Base-by-base conservation (phyloP, 306 rosid species). In the Prunus fruticosa region DNA sequence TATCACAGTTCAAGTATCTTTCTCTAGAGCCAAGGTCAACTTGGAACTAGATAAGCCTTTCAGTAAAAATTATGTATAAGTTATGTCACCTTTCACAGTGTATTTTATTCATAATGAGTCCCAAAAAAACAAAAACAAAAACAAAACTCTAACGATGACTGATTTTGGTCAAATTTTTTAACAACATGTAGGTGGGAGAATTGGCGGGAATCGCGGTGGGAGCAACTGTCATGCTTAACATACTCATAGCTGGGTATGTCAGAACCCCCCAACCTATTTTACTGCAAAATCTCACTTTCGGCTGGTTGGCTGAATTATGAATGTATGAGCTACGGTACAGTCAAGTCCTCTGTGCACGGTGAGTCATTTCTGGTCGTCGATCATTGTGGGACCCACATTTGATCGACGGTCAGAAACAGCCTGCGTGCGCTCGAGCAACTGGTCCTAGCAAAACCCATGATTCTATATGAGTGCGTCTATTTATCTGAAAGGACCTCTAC, bases 131-230 rank as follows among this genome's bases (percentile, higher is more conserved):
- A 34, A 34, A 58, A 15, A 32, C 3, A 25, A 8, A 5, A 25
- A 25, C 27, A 25, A 25, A 25, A 25, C 27, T 2, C 30, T 74
- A 57, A 56, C 34, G 28, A 46, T 25, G 73, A 23, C 19, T 34
- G 28, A 41, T 11, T 38, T 13, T 66, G 62, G 57, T 38, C 50
- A 70, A 71, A 23, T 2, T 43, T 58, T 64, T 23, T 38, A 47
- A 72, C 12, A 34, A 72, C 38, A 64, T 75, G 83, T 84, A 93
- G 97, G 96, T 91, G 56, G 96, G 97, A 46, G 97, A 88, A 80
- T 78, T 91, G 38, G 98, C 93, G 5, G 98, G 96, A 82, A 87
- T 93, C 71, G 96, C 97, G 1, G 97, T 91, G 19, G 97, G 98
- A 69, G 98, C 93, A 3, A 91, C 92, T 3, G 98, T 93, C 14